phyloP scores from a whole-genome alignment of 352 stramenopile genomes.

The Globisporangium radiosum region DNA sequence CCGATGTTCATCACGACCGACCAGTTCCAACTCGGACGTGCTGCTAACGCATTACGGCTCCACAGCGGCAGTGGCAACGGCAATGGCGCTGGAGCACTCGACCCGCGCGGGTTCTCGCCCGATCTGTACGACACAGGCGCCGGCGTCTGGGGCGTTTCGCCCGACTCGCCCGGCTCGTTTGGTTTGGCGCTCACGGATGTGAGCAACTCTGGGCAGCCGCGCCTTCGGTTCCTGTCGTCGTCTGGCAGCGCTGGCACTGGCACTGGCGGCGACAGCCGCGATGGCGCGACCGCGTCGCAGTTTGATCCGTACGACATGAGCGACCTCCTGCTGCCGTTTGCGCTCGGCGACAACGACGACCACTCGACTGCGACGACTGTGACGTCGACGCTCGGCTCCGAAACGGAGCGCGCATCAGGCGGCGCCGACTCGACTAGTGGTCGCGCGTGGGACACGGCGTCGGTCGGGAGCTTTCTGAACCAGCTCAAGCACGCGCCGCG shows the following conservation, averaged over 20 bases:
- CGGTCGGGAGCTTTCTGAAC: constrained; percentile 71
- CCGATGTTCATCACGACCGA: constrained; percentile 60
- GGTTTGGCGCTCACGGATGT: constrained; percentile 36
- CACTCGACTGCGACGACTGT: constrained; percentile 37
- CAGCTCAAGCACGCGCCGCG: constrained; percentile 74
- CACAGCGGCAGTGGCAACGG: background rate
- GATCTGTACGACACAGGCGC: constrained; percentile 56
- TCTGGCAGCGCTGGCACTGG: constrained; percentile 7
- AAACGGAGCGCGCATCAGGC: constrained; percentile 9
- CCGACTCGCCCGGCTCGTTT: constrained; percentile 62
- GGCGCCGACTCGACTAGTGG: constrained; percentile 1
- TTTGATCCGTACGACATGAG: constrained; percentile 20
- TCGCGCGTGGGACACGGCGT: constrained; percentile 42
- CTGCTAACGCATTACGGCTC: constrained; percentile 2
- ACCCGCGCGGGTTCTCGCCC: constrained; percentile 42
- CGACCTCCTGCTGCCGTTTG: constrained; percentile 66
- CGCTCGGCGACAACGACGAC: constrained; percentile 30
- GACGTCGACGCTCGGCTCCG: constrained; percentile 31
- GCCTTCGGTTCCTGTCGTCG: constrained; percentile 39
- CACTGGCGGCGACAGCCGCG: constrained; percentile 6
- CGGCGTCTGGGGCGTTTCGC: constrained; percentile 58
- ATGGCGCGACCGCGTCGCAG: constrained; percentile 13
- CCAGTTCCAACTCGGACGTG: constrained; percentile 27
- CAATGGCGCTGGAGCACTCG: background rate
- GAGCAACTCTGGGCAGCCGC: constrained; percentile 12